These are phyloP conservation scores for Parmelia sp. DNA, from an alignment of 495 filamentous ascomycete species.

Conservation along the genomic window DNA sequence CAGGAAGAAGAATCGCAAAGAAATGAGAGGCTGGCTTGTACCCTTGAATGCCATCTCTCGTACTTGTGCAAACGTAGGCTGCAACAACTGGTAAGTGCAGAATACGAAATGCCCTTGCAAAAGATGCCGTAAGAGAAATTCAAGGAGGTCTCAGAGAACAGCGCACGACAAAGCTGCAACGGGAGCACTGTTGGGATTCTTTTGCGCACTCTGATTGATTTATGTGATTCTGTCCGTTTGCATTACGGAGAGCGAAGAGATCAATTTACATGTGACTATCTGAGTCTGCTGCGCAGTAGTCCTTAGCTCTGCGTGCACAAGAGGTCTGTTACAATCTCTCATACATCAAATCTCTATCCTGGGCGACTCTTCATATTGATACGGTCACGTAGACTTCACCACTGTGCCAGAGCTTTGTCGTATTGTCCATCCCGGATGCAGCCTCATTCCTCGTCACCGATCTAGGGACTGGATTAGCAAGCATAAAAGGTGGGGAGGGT, in stretches of 20 bases:
- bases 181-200: not conserved
- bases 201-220: not conserved
- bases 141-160: not conserved
- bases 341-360: not conserved
- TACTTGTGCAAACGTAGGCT: too few species aligned
- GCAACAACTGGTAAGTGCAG: not conserved
- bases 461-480: conserved; percentile 43
- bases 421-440: not conserved
- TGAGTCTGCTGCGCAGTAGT: not conserved
- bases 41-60: too few species aligned
- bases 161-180: not conserved
- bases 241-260: not conserved
- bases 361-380: not conserved
- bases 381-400: not conserved
- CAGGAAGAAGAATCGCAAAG: too few species aligned
- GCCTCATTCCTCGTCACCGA: conserved; percentile 82
- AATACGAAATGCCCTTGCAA: too few species aligned
- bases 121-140: too few species aligned
- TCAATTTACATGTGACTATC: not conserved
- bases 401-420: not conserved
- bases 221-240: too few species aligned
- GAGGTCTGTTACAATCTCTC: not conserved
- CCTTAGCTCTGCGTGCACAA: not conserved
- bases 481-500: not conserved
- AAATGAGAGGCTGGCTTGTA: too few species aligned